These are phyloP conservation scores for Zoysia pacifica DNA, from an alignment of 176 grass and related monocot species.

Conservation along the genomic window DNA sequence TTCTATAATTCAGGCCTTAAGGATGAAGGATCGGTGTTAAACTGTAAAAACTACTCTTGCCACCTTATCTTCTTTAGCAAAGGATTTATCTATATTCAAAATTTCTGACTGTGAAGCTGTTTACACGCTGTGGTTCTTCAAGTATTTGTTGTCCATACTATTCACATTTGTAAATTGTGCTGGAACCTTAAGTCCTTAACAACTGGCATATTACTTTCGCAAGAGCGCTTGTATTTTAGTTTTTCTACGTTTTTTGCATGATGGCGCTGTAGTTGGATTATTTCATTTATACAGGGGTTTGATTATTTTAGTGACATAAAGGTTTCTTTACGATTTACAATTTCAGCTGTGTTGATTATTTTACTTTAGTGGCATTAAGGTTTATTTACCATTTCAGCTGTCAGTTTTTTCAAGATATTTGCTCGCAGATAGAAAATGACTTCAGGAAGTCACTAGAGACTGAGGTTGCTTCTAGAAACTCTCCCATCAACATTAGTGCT, in stretches of 20 bases:
- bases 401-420: slow-evolving; percentile 87
- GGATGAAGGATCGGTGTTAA: slow-evolving; percentile 20
- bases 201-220: background rate
- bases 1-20: background rate
- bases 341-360: slow-evolving; percentile 44
- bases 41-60: background rate
- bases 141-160: background rate
- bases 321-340: slow-evolving; percentile 7
- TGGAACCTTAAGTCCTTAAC: slow-evolving; percentile 6
- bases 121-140: slow-evolving; percentile 10
- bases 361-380: slow-evolving; percentile 10
- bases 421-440: slow-evolving; percentile 85
- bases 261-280: background rate
- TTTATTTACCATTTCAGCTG: slow-evolving; percentile 53
- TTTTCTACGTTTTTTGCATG: background rate
- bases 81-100: slow-evolving; percentile 13
- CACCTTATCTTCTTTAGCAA: background rate
- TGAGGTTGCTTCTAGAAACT: slow-evolving; percentile 58
- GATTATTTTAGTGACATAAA: slow-evolving; percentile 28
- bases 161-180: background rate
- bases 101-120: background rate
- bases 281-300: slow-evolving; percentile 32
- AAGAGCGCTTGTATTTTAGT: background rate
- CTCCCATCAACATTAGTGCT: background rate
- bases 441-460: slow-evolving; percentile 77